Base-by-base conservation (phyloP, 352 stramenopile species). In the Phytophthora pini region DNA sequence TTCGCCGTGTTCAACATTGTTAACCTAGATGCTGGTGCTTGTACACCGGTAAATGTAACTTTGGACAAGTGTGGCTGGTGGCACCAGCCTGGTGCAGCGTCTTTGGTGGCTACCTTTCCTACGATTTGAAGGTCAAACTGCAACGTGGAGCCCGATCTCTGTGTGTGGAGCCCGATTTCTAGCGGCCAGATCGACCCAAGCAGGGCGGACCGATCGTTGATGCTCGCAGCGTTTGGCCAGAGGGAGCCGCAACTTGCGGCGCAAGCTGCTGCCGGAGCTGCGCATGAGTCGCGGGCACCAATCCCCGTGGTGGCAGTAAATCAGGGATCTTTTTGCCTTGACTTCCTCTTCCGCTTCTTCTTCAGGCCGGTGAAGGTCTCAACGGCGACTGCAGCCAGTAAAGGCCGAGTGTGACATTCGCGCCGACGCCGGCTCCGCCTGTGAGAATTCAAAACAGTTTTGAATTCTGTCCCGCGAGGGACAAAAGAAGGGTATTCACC, bases 31-130 rank as follows among this genome's bases (percentile, higher is more conserved):
- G 15, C 3, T 63, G 47, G 57, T 61, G 61, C 54, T 65, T 58
- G 61, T 46, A 56, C 56, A 51, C 31, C 52, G 51, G 31, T 36
- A 36, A 7, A 36, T 12, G 31, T 12, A 36, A 13, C 31, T 36
- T 36, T 36, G 31, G 31, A 36, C 31, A 59, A 65, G 38, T 40
- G 36, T 71, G 58, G 40, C 40, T 34, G 45, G 46, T 26, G 24
- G 24, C 24, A 26, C 24, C 24, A 26, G 24, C 17, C 17, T 26
- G 24, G 24, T 29, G 51, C 41, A 44, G 47, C 29, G 47, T 69
- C 59, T 73, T 69, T 73, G 65, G 51, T 68, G 58, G 65, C 58
- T 69, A 61, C 65, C n/a, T 48, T 61, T 73, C 60, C 39, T 43
- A 20, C 24, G 56, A 71, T 74, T 71, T 67, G 66, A 60, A 20